Conservation (phyloP, 805 yeast genomes). For the Saccharomycopsis oosterbeekiorum region DNA sequence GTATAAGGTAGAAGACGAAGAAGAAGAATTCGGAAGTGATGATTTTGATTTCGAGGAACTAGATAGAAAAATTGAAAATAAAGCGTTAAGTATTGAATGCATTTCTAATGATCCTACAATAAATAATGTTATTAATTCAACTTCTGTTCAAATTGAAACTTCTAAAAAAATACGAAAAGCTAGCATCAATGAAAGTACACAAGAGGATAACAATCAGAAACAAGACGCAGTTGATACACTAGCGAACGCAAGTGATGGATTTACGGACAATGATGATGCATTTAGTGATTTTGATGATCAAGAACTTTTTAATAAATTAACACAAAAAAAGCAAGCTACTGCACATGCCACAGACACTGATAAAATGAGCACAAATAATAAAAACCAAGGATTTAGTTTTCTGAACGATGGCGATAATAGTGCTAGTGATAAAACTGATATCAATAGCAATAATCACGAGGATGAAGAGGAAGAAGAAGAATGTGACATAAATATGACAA, state of each 20-base stretch:
- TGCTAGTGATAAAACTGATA: not conserved
- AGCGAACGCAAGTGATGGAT: not conserved
- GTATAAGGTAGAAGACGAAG: not conserved
- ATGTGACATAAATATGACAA: conserved; percentile 9
- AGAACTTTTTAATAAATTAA: not conserved
- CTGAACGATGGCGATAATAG: not conserved
- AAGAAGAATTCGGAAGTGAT: conserved; percentile 7
- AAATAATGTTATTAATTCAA: not conserved
- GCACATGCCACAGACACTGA: not conserved
- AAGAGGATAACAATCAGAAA: not conserved
- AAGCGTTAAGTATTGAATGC: not conserved
- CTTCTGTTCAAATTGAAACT: not conserved
- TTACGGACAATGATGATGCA: not conserved
- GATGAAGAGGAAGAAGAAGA: not conserved
- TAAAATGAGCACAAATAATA: not conserved
- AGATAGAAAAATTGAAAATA: conserved; percentile 8
- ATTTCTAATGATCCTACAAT: not conserved
- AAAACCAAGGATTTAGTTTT: too few relatives aligned
- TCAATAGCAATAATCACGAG: not conserved
- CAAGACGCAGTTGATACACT: not conserved
- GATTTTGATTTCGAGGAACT: conserved; percentile 10
- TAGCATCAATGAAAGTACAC: not conserved
- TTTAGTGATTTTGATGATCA: conserved; percentile 6
- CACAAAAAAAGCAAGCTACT: not conserved
- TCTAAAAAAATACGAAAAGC: not conserved